Evolutionary conservation across 148 eudicot species (phyloP).

Genomic region (Heliamphora exappendiculata): DNA sequence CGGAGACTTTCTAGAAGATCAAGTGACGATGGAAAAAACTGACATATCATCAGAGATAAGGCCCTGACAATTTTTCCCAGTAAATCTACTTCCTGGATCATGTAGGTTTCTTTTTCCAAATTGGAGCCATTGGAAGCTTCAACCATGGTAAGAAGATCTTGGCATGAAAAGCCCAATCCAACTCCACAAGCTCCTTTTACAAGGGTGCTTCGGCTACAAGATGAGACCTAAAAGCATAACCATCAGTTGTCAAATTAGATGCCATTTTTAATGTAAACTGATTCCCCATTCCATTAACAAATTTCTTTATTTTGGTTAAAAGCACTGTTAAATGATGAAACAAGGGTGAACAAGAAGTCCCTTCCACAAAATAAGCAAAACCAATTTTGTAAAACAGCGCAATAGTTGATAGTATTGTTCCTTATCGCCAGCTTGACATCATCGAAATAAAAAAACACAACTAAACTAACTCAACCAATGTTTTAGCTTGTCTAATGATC

Average conservation of each 20-base stretch:
- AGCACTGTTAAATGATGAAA: not conserved
- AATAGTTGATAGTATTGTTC: not conserved
- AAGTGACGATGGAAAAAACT: constrained; percentile 36
- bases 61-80: constrained; percentile 52
- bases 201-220: constrained; percentile 55
- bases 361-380: not conserved
- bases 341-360: not conserved
- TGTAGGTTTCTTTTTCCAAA: constrained; percentile 32
- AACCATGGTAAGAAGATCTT: constrained; percentile 62
- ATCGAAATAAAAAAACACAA: not conserved
- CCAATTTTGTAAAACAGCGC: not conserved
- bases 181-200: constrained; percentile 94
- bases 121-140: constrained; percentile 26
- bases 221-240: constrained; percentile 54
- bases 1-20: constrained; percentile 41
- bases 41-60: constrained; percentile 45
- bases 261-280: not conserved
- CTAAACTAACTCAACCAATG: not conserved
- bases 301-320: not conserved
- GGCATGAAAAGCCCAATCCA: constrained; percentile 84
- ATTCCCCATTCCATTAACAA: not conserved
- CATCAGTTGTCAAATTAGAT: not conserved
- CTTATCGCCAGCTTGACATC: not conserved
- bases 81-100: constrained; percentile 45
- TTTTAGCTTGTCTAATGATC: not conserved